These are phyloP conservation scores for Fusarium goolgardi DNA, from an alignment of 2,329 filamentous ascomycete genomes.

Conservation along the genomic window DNA sequence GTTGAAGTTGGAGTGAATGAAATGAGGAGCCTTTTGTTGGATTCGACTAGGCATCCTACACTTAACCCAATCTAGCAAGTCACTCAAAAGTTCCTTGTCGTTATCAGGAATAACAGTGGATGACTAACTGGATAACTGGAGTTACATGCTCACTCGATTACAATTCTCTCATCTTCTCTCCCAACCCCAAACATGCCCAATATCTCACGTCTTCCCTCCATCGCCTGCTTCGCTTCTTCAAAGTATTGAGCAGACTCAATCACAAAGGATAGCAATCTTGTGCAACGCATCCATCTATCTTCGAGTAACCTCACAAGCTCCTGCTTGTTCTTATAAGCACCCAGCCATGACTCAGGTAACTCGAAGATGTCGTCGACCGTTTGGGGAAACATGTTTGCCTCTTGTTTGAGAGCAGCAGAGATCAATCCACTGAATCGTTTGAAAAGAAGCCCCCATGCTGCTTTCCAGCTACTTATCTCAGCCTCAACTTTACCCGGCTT, in stretches of 20 bases:
- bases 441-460: constrained; percentile 6
- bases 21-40: neutral
- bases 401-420: neutral
- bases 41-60: constrained; percentile 8
- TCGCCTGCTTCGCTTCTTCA: neutral
- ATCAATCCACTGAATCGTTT: constrained; percentile 1
- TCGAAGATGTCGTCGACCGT: constrained; percentile 1
- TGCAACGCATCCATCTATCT: neutral
- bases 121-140: neutral
- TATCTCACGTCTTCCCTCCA: constrained; percentile 5
- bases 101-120: constrained; percentile 1
- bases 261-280: neutral
- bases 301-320: neutral
- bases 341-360: constrained; percentile 9
- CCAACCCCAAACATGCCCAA: constrained; percentile 13
- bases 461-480: constrained; percentile 5
- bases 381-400: neutral
- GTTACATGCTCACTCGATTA: constrained; percentile 6
- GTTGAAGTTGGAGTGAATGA: neutral
- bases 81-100: neutral
- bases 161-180: constrained; percentile 13
- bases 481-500: constrained; percentile 1
- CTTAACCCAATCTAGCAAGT: constrained; percentile 25
- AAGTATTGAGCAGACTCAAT: constrained; percentile 1
- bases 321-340: neutral